phyloP scores from a whole-genome alignment of 805 yeast genomes.

The Priceomyces castillae region DNA sequence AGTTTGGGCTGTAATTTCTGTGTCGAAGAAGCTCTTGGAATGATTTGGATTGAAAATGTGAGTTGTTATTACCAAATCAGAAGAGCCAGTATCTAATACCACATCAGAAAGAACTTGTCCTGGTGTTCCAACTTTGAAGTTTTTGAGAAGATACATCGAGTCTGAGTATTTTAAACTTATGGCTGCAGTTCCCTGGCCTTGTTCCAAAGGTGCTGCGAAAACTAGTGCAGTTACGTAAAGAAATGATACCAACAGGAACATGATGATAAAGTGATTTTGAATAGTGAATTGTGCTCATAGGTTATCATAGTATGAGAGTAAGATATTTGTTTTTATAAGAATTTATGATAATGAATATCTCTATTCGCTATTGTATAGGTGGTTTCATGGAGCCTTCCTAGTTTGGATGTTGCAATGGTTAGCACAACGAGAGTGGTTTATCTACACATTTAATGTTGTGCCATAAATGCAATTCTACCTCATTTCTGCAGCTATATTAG shows the following conservation, averaged over 20 bases:
- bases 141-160: slow-evolving; percentile 10
- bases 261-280: too few relatives aligned
- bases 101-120: slow-evolving; percentile 9
- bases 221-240: not conserved
- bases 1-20: slow-evolving; percentile 1
- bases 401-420: slow-evolving; percentile 4
- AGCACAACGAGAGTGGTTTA: too few relatives aligned
- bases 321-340: not conserved
- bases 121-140: slow-evolving; percentile 14
- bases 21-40: slow-evolving; percentile 9
- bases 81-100: slow-evolving; percentile 19
- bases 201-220: slow-evolving; percentile 4
- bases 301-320: not conserved
- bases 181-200: not conserved
- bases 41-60: slow-evolving; percentile 1
- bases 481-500: too few relatives aligned
- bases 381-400: slow-evolving; percentile 4
- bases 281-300: too few relatives aligned
- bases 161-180: slow-evolving; percentile 2
- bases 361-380: not conserved
- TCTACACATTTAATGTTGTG: too few relatives aligned
- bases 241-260: not conserved
- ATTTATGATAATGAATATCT: not conserved
- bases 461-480: too few relatives aligned
- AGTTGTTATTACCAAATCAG: slow-evolving; percentile 11